Base-by-base conservation (phyloP, 1,284 basidiomycete genomes). In the Grifola frondosa region DNA sequence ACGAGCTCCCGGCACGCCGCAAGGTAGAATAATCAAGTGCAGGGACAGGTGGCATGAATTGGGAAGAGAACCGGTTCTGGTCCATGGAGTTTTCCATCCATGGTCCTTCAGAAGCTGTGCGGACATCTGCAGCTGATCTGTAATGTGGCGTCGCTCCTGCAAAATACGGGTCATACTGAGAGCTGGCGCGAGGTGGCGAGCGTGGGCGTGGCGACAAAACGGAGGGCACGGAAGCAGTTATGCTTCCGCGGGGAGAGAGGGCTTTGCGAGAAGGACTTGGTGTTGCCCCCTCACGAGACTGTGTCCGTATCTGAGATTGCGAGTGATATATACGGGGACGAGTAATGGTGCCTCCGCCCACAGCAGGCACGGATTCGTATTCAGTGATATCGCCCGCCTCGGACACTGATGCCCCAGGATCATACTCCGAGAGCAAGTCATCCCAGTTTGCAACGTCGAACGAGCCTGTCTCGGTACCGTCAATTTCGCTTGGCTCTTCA, bases 361-460 rank as follows among this genome's bases (percentile, higher is more conserved):
- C 80, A 3, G 84, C 81, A 1, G 82, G 80, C 5, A 74, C 64
- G 10, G 67, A 67, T 49, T 70, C 71, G 52, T 67, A 69, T 48
- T 71, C 69, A 6, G 51, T 34, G 28, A 52, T 25, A 15, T 61
- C 56, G 4, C 47, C 54, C 6, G 49, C 42, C 16, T 58, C 64
- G 5, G 56, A 53, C 21, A 57, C 52, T 6, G 65, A 63, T 17
- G 59, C 56, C 6, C 61, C 61, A 17, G 58, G 49, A 15, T 66
- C 62, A 51, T 62, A 65, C 38, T 70, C 69, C 0, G 69, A 63
- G 6, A 69, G 54, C 9, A 68, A 60, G 21, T 80, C 78, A 20
- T 83, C 80, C 87, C 88, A 89, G 38, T 84, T 81, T 6, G 80
- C 68, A 21, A 79, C 70, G 46, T 82, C 80, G 47, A 80, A 84